phyloP scores from a whole-genome alignment of 2,329 filamentous ascomycete genomes.

The Claviceps sorghi region DNA sequence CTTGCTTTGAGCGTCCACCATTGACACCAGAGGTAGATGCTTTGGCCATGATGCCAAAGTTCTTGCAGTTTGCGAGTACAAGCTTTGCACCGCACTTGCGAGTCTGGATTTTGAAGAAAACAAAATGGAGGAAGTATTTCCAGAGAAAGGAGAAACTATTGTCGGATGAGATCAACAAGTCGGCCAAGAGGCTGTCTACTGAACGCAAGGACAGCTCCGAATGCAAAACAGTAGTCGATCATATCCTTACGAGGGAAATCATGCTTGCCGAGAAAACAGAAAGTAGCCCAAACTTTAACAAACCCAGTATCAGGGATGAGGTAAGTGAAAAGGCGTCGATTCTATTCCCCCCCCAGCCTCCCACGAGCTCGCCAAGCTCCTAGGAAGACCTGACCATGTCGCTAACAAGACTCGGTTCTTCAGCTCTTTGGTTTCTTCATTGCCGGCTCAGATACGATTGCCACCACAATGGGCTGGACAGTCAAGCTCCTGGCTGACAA shows the following conservation, averaged over 20 bases:
- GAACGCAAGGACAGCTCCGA: neutral
- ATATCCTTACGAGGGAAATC: neutral
- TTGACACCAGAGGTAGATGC: neutral
- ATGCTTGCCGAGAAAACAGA: slow-evolving; percentile 16
- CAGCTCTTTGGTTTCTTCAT: slow-evolving; percentile 13
- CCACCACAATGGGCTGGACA: neutral
- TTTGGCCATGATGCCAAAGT: neutral
- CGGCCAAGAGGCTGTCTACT: neutral
- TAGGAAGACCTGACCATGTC: neutral
- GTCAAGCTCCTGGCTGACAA: slow-evolving; percentile 4
- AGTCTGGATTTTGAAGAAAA: slow-evolving; percentile 14
- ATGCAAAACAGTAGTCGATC: neutral
- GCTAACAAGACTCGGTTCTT: neutral
- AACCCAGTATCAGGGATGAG: slow-evolving; percentile 19
- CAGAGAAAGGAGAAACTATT: slow-evolving; percentile 4
- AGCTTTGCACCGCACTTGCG: slow-evolving; percentile 7
- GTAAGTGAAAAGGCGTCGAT: slow-evolving; percentile 2
- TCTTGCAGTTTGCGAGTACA: neutral
- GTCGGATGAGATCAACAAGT: slow-evolving; percentile 3
- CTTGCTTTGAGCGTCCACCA: neutral
- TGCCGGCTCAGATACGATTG: slow-evolving; percentile 11
- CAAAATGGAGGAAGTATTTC: slow-evolving; percentile 1
- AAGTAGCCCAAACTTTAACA: slow-evolving; percentile 16
- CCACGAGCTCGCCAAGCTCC: neutral
- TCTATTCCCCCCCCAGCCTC: neutral